Base-by-base conservation (phyloP, 257 asterid genomes). In the Oldenlandia corymbosa region DNA sequence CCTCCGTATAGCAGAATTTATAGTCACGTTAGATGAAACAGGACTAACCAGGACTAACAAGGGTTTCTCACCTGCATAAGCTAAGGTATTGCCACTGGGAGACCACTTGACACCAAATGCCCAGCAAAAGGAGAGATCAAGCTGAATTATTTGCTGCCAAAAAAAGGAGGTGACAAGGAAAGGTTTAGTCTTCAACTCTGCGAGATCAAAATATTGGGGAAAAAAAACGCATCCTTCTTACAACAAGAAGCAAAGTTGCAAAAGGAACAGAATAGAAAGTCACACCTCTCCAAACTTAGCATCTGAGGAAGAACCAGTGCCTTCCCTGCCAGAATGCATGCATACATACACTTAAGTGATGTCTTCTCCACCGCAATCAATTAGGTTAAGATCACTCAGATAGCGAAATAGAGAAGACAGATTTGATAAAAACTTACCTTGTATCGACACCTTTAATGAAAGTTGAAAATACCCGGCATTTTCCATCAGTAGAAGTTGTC, bases 91-190 rank as follows among this genome's bases (percentile, higher is more conserved):
- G 83, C 96, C 95, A 76, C 87, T 78, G 3, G 97, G 99, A 49
- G 99, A 93, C 99, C 96, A 90, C 65, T 83, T 93, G 74, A 93
- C 88, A 62, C 95, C 99, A 70, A 93, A 90, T 64, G 99, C 81
- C 99, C 99, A 93, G 83, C 86, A 85, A 65, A 74, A 68, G 61
- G 97, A 90, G 70, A 93, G 96, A 81, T 93, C 99, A 70, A 93
- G 96, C 81, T 84, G 99, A 85, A 93, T 73, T 69, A 93, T 90
- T 93, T 90, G 97, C 97, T 93, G 96, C 78, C 58, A 71, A 64
- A 32, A 50, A 51, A 75, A 49, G 43, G 37, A 49, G 57, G 41
- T 23, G 58, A 56, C 32, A 26, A 14, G 24, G 18, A 21, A 11
- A 18, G 12, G 27, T 45, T 62, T 13, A 61, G 74, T 42, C 48